A percentile compares a stretch with the other conserved stretches of the same genome.
Evolutionary conservation across 2,329 filamentous ascomycete genomes (phyloP).

Genomic region (Fusarium fracticaudum): DNA sequence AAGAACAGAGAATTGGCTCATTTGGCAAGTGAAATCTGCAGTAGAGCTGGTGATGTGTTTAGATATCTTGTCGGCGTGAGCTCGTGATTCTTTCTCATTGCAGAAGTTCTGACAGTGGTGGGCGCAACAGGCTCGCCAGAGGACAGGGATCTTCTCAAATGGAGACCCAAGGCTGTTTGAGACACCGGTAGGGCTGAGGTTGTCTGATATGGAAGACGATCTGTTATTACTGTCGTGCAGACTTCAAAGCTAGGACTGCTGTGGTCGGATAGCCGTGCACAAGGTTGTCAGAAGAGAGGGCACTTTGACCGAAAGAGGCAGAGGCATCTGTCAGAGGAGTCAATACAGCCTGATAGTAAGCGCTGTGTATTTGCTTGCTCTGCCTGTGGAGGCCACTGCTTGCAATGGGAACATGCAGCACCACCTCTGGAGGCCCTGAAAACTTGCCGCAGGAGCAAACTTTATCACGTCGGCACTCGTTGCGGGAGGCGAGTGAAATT

Average conservation of each 20-base stretch:
- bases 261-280: not conserved
- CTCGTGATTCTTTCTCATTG: not conserved
- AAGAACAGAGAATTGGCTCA: fast-evolving
- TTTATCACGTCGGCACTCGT: not conserved
- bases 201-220: not conserved
- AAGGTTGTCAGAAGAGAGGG: not conserved
- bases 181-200: too few species aligned
- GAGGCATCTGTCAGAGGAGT: not conserved
- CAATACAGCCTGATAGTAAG: not conserved
- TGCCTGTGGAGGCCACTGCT: not conserved
- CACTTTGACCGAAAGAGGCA: not conserved
- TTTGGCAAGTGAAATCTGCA: not conserved
- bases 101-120: not conserved
- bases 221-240: not conserved
- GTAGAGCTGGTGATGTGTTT: not conserved
- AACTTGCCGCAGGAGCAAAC: not conserved
- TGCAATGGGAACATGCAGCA: not conserved
- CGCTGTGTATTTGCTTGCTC: not conserved
- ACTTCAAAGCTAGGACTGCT: not conserved
- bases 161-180: too few species aligned
- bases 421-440: not conserved
- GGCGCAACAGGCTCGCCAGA: not conserved
- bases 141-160: not conserved
- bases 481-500: not conserved
- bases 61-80: not conserved